A percentile compares a stretch with the other conserved stretches of the same genome.
Evolutionary conservation across 73 alveolate species (phyloP).

Genomic region (Symbiodinium pilosum): DNA sequence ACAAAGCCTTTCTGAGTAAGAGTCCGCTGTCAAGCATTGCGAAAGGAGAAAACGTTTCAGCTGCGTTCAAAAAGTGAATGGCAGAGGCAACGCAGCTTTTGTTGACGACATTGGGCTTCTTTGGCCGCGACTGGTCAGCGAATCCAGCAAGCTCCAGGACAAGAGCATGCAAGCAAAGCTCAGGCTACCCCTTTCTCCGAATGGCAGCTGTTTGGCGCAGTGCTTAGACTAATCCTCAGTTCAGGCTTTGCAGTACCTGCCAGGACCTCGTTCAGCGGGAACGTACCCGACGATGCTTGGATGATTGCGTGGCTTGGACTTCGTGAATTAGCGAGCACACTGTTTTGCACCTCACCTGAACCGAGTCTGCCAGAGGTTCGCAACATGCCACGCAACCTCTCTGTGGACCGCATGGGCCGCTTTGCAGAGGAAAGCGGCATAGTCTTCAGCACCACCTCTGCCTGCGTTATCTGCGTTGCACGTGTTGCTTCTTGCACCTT

Average conservation of each 20-base stretch:
- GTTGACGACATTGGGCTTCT: slow-evolving; percentile 76
- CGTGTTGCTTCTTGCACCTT: no score
- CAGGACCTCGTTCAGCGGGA: slow-evolving; percentile 48
- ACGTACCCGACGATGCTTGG: slow-evolving; percentile 30
- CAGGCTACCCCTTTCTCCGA: no score
- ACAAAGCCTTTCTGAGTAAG: no score
- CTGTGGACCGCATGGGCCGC: slow-evolving; percentile 50
- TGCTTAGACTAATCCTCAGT: no score
- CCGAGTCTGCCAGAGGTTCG: slow-evolving; percentile 36
- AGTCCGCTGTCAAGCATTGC: no score
- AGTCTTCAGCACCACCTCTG: no score
- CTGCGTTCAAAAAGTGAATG: neutral
- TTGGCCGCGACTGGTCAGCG: slow-evolving; percentile 11
- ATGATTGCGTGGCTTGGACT: slow-evolving; percentile 28
- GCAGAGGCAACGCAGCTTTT: slow-evolving; percentile 39
- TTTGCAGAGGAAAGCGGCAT: neutral
- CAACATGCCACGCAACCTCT: slow-evolving; percentile 33
- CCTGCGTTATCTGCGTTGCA: no score
- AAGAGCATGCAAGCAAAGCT: no score
- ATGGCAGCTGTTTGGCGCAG: no score
- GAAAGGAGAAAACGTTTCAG: neutral
- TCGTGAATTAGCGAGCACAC: neutral
- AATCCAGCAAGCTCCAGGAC: no score
- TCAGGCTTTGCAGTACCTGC: no score
- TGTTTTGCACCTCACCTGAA: no score